phyloP scores from a whole-genome alignment of 2,329 filamentous ascomycete species.

The Byssoonygena ceratinophila region DNA sequence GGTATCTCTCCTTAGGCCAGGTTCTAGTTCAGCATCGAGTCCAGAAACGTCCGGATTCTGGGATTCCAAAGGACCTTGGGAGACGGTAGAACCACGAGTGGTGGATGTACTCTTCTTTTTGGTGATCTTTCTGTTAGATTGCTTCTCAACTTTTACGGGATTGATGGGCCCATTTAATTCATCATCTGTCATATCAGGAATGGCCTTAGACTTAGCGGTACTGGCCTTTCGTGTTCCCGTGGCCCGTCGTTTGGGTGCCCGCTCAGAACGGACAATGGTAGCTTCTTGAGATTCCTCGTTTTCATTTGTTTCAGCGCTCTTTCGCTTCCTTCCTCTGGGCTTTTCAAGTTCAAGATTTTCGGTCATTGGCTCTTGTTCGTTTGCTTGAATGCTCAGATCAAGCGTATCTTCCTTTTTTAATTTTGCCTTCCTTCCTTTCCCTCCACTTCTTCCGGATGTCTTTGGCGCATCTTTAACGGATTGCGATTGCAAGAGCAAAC shows the following conservation, averaged over 20 bases:
- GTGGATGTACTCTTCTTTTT: conserved; percentile 33
- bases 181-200: conserved; percentile 22
- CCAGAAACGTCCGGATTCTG: conserved; percentile 51
- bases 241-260: conserved; percentile 50
- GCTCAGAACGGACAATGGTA: conserved; percentile 22
- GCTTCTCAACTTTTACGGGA: conserved; percentile 13
- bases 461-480: conserved; percentile 47
- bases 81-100: conserved; percentile 41
- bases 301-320: conserved; percentile 46
- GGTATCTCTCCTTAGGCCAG: conserved; percentile 45
- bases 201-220: conserved; percentile 25
- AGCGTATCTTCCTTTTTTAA: not conserved
- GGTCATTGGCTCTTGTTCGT: conserved; percentile 4
- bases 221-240: conserved; percentile 44
- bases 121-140: conserved; percentile 36
- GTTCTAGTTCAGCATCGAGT: conserved; percentile 55
- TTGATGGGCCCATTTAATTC: conserved; percentile 7
- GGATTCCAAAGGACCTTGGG: conserved; percentile 39
- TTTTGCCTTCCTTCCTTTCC: conserved; percentile 24
- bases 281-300: conserved; percentile 19
- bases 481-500: conserved; percentile 43
- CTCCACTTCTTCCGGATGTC: conserved; percentile 30
- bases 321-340: conserved; percentile 49
- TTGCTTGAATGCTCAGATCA: not conserved
- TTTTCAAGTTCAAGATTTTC: conserved; percentile 32